phyloP scores from a whole-genome alignment of 2,329 filamentous ascomycete species.

The Lasiodiplodia citricola region DNA sequence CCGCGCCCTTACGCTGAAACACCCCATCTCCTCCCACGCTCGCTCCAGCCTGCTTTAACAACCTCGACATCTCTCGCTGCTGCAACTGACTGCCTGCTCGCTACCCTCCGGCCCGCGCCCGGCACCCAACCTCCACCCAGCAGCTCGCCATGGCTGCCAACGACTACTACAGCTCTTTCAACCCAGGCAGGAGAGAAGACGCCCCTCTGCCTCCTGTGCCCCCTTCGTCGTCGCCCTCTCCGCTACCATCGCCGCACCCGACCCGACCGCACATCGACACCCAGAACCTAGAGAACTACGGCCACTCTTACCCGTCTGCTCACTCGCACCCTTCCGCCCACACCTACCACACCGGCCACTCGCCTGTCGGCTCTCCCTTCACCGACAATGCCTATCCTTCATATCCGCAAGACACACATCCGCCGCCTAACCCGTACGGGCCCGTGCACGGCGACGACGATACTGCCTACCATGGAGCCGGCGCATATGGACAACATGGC shows the following conservation, averaged over 20 bases:
- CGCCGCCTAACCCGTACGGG: conserved; percentile 55
- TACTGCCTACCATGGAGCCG: conserved; percentile 62
- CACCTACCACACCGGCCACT: conserved; percentile 15
- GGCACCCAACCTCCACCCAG: conserved; percentile 1
- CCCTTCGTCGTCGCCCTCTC: conserved; percentile 33
- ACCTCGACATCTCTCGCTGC: background rate
- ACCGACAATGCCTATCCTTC: conserved; percentile 70
- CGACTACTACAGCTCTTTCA: conserved; percentile 66
- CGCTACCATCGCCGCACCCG: conserved; percentile 42
- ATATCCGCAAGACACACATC: conserved; percentile 47
- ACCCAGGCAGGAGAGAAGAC: conserved; percentile 51
- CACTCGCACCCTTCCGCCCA: conserved; percentile 16
- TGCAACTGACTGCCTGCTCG: background rate
- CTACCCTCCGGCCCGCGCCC: conserved; percentile 1
- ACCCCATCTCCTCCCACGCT: conserved; percentile 11
- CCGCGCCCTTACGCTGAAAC: conserved; percentile 14
- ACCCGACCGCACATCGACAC: conserved; percentile 41
- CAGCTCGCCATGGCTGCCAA: conserved; percentile 51
- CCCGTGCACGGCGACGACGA: conserved; percentile 65
- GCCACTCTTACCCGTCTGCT: conserved; percentile 27
- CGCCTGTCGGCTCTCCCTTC: conserved; percentile 59
- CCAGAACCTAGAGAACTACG: conserved; percentile 29
- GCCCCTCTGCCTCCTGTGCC: conserved; percentile 44
- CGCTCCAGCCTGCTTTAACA: background rate
- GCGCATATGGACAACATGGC: conserved; percentile 39